Evolutionary conservation across 2,329 filamentous ascomycete genomes (phyloP), one percentile per base, ranked within the genome.

Genomic region (Alternaria consortialis): DNA sequence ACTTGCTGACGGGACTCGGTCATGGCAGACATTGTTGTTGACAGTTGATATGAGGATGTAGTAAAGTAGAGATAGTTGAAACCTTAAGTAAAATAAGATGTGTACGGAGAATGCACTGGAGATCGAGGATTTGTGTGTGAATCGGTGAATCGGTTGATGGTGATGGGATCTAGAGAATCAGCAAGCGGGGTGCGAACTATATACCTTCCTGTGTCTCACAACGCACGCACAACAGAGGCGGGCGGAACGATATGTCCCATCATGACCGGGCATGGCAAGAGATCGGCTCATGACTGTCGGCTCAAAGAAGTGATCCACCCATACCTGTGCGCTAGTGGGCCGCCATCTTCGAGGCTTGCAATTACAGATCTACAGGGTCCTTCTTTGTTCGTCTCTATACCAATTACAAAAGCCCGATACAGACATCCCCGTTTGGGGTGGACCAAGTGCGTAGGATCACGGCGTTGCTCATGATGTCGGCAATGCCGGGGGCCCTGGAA

Each of bases 311-410:
- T 31, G 67, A 60, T 65, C 67, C 67, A 64, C 69, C 64, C 61
- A 68, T 64, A 58, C 46, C 47, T 47, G 31, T 31, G 31, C 31
- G 46, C 46, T 48, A 48, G 46, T 25, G 46, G 46, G 29, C 34
- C 50, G 31, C 46, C 36, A 20, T 47, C 32, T 53, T 59, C 58
- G 57, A 65, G 65, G 60, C 63, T 63, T 68, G 66, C 66, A 58
- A 63, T 63, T 60, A 69, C 53, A 43, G 72, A 75, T 74, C 72
- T 73, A 60, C 73, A 75, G 73, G 73, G 73, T 75, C 72, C 71
- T 73, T 58, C 71, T 57, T n/a, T 23, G 13, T 25, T 4, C 6
- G 31, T 1, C 9, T 44, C 1, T 4, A 2, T 7, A 29, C 69
- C 64, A 72, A 69, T 71, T 32, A 66, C 0, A 9, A 4, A 7